Evolutionary conservation across 1,139 yeast genomes (phyloP), one percentile per base, ranked within the genome.

Genomic region (Yamadazyma dushanensis): DNA sequence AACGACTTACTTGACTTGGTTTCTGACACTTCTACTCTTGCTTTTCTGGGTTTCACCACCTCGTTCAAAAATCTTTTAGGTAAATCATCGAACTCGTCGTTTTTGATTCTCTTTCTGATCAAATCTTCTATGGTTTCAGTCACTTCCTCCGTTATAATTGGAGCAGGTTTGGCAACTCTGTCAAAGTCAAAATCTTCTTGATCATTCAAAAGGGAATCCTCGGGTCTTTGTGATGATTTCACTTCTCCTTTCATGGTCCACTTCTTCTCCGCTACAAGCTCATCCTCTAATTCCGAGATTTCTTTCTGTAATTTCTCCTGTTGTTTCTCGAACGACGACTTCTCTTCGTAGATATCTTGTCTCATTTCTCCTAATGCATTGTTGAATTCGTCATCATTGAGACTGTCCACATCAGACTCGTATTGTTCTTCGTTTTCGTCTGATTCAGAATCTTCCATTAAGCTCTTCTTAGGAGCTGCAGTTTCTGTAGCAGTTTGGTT

Each of bases 221-320:
- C 68, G 3, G 96, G 96, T 54, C 98, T 76, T 47, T 83, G 87
- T 44, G 73, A 77, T 1, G 90, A 86, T 35, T 77, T 75, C 2
- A 88, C 89, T 62, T 92, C 98, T 60, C 98, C 98, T 55, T 82
- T 84, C 74, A 90, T 74, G 7, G 95, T 81, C 98, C 98, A 92
- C 52, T 82, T 82, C 66, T 92, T 92, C 43, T 85, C 92, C 2
- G 89, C 92, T 18, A 92, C 81, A 19, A 94, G 82, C 55, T 90
- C 97, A 24, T 80, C 78, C 61, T 92, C 98, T 35, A 89, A 69
- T 49, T 76, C 72, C 26, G 76, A 76, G 43, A 92, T 92, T 59
- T 92, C 95, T 28, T 74, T 72, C 53, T 83, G 86, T 23, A 92
- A 71, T 40, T 77, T 79, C 37, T 71, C 69, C 58, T 90, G 97